A percentile compares a stretch with the other conserved stretches of the same genome.
Conservation (phyloP, 768 basidiomycete genomes). For the Amanita rubescens region DNA sequence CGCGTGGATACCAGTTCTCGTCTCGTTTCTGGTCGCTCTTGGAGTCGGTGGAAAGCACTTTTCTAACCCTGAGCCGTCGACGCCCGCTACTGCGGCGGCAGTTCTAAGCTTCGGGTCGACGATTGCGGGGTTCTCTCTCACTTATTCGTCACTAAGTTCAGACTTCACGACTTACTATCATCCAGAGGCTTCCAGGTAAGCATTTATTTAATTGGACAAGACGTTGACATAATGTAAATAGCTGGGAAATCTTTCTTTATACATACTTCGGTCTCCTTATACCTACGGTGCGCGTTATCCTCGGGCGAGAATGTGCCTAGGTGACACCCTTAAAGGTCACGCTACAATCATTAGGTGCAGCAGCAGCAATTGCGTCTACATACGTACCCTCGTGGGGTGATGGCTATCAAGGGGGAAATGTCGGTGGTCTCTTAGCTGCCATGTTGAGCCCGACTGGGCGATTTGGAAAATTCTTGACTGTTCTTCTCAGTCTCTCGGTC, state of each 20-base stretch:
- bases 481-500: conserved; percentile 75
- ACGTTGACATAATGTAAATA: conserved; percentile 16
- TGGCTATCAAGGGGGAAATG: conserved; percentile 48
- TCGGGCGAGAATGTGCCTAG: background rate
- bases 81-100: conserved; percentile 44
- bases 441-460: conserved; percentile 63
- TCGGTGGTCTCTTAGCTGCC: conserved; percentile 66
- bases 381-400: conserved; percentile 53
- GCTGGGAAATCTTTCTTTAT: conserved; percentile 58
- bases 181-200: conserved; percentile 50
- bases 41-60: conserved; percentile 73
- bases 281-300: conserved; percentile 37
- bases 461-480: conserved; percentile 75
- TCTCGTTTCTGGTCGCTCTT: conserved; percentile 63
- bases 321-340: too few species aligned
- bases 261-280: conserved; percentile 64
- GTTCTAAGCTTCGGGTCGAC: conserved; percentile 64
- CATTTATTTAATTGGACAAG: background rate
- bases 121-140: conserved; percentile 67
- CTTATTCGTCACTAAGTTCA: conserved; percentile 52
- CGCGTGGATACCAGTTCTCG: conserved; percentile 72
- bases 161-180: conserved; percentile 73
- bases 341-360: conserved; percentile 48
- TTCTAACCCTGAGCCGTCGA: conserved; percentile 34
- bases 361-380: conserved; percentile 49